Conservation (phyloP, 495 filamentous ascomycete genomes). For the Neurospora sp. region DNA sequence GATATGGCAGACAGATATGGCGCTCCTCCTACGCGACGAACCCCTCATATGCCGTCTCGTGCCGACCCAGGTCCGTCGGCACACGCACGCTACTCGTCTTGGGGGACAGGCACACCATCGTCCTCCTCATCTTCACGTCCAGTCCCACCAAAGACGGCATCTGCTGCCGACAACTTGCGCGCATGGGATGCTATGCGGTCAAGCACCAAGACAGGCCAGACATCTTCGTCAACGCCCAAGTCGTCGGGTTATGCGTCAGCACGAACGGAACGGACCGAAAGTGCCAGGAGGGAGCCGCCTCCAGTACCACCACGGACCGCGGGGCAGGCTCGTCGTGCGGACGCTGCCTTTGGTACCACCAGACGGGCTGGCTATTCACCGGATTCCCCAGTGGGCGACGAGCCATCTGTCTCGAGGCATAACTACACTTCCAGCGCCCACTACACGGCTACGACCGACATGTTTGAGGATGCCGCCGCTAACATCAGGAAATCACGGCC, state of each 20-base stretch:
- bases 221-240: neutral
- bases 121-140: slow-evolving; percentile 12
- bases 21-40: slow-evolving; percentile 38
- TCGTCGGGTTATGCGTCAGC: neutral
- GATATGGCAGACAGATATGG: slow-evolving; percentile 21
- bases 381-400: slow-evolving; percentile 32
- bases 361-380: slow-evolving; percentile 30
- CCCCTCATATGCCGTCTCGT: slow-evolving; percentile 21
- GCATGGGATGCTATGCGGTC: slow-evolving; percentile 61
- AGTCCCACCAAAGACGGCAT: slow-evolving; percentile 44
- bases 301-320: slow-evolving; percentile 30
- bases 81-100: slow-evolving; percentile 13
- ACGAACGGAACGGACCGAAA: slow-evolving; percentile 23
- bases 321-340: slow-evolving; percentile 30
- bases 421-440: slow-evolving; percentile 30
- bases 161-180: slow-evolving; percentile 47
- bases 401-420: slow-evolving; percentile 33
- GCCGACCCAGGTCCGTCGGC: slow-evolving; percentile 10
- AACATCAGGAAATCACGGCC: slow-evolving; percentile 10
- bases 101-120: slow-evolving; percentile 24
- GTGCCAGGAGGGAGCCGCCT: slow-evolving; percentile 3
- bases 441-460: slow-evolving; percentile 3
- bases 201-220: slow-evolving; percentile 5
- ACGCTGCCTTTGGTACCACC: slow-evolving; percentile 34
- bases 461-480: slow-evolving; percentile 31